Evolutionary conservation across 306 rosid species (phyloP), one percentile per base, ranked within the genome.

Genomic region (Fragaria iinumae): DNA sequence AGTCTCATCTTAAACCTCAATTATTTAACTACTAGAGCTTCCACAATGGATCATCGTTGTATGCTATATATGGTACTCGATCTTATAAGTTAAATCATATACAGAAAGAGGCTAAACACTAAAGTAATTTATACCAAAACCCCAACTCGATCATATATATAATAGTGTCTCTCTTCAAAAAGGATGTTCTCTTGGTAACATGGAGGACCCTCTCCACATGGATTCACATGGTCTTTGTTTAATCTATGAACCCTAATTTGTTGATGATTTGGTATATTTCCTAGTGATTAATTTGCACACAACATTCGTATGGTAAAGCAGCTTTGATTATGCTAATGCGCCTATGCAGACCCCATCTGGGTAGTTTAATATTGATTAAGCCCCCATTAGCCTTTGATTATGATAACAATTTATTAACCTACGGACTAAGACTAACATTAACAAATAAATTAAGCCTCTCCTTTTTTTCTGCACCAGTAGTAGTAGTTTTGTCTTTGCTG

Each of bases 161-260:
- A 25, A 60, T 12, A 9, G 27, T 11, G n/a, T 44, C 45, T 60
- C 39, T 63, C n/a, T 63, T 38, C 41, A 27, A 63, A 57, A 64
- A 64, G 69, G 69, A 64, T 64, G 69, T 34, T 64, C 44, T 34
- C 44, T 29, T 64, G 45, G 45, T 34, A 17, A 76, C 85, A 80
- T 34, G 86, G 90, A 87, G 91, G 86, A 77, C 91, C 91, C 90
- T 59, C 82, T 86, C 89, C 91, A 84, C 89, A 80, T 83, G 91
- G 86, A 72, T 80, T 86, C 91, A 91, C 90, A 64, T 91, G 70
- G 90, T 65, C 83, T n/a, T 27, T 83, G 89, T 76, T 36, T 76
- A 75, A 69, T 65, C 21, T 34, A 17, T 18, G 29, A 81, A 71
- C 82, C 77, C 73, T 75, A 83, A 84, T 82, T 78, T 73, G 49